These are phyloP conservation scores for Brassica cretica DNA, from an alignment of 345 rosid species.

Conservation along the genomic window DNA sequence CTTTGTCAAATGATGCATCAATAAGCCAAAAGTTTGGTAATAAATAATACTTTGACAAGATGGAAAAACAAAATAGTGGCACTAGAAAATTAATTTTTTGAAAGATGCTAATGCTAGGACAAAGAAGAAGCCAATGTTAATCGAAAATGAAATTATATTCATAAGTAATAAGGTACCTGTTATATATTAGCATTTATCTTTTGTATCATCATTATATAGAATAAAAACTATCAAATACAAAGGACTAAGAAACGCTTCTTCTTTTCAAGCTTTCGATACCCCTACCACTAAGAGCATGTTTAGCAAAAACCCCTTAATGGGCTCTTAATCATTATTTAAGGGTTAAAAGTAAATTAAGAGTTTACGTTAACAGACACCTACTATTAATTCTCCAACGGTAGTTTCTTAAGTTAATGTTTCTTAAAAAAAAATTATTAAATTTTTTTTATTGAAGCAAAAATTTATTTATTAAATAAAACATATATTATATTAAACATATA, in stretches of 20 bases:
- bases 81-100: not conserved
- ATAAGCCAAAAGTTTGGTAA: constrained; percentile 31
- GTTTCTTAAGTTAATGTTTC: no score
- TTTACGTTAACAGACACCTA: no score
- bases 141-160: not conserved
- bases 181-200: not conserved
- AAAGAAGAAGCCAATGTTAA: constrained; percentile 26
- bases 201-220: not conserved
- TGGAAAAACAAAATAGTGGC: not conserved
- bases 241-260: not conserved
- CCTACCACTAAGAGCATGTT: constrained; percentile 14
- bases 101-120: constrained; percentile 1
- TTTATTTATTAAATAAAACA: no score
- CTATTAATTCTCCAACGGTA: no score
- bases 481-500: no score
- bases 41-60: constrained; percentile 17
- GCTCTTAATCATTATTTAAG: no score
- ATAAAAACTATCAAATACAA: not conserved
- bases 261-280: constrained; percentile 3
- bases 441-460: no score
- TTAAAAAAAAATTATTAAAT: no score
- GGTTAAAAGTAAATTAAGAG: no score
- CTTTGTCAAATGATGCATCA: constrained; percentile 28
- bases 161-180: constrained; percentile 17
- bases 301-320: no score